phyloP scores from a whole-genome alignment of 345 rosid genomes.

The Hypericum androsaemum region DNA sequence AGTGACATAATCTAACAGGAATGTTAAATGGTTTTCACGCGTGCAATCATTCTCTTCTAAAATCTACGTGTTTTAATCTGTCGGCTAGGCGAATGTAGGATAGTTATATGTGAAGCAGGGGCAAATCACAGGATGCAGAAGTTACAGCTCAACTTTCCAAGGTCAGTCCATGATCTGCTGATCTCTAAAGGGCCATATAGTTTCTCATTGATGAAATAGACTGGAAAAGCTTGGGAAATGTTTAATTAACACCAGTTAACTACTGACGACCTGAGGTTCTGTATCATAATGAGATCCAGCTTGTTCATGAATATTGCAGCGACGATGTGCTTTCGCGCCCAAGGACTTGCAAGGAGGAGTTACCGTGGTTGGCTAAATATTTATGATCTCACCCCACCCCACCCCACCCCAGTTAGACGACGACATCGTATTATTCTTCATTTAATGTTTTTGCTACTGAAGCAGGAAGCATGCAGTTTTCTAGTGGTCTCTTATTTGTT shows the following conservation, averaged over 20 bases:
- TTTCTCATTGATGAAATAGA: too few species aligned
- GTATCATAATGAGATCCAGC: not conserved
- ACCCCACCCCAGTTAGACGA: too few species aligned
- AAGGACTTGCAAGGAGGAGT: conserved; percentile 66
- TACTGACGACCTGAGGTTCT: too few species aligned
- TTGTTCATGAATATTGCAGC: conserved; percentile 31
- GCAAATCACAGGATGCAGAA: conserved; percentile 76
- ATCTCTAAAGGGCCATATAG: too few species aligned
- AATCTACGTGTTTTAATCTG: conserved; percentile 16
- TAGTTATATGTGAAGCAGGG: conserved; percentile 77
- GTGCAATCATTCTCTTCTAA: too few species aligned
- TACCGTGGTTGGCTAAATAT: conserved; percentile 79
- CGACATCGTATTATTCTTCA: too few species aligned
- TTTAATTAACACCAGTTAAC: not conserved
- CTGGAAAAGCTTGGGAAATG: not conserved
- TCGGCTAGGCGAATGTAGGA: conserved; percentile 81
- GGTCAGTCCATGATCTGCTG: conserved; percentile 25
- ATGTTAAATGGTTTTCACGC: too few species aligned
- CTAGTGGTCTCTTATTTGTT: too few species aligned
- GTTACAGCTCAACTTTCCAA: conserved; percentile 90
- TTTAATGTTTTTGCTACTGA: too few species aligned
- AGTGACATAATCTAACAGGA: too few species aligned
- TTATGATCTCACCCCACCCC: conserved; percentile 31
- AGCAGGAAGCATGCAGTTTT: too few species aligned
- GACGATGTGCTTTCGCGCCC: conserved; percentile 86